Conservation (phyloP, 2,329 filamentous ascomycete species). For the Onygenales sp. region DNA sequence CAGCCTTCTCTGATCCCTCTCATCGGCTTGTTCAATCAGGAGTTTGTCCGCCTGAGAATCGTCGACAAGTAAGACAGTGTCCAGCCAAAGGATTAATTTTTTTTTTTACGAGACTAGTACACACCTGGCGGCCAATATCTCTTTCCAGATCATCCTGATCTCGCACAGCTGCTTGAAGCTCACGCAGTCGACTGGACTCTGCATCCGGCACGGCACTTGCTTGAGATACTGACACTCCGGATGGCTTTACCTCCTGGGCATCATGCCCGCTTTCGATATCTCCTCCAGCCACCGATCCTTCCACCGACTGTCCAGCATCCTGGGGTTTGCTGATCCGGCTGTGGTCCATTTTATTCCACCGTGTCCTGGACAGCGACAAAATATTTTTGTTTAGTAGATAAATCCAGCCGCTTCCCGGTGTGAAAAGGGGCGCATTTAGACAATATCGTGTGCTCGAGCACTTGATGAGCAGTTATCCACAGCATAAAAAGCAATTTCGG, state of each 20-base stretch:
- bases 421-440: too few relatives aligned
- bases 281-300: neutral
- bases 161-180: constrained; percentile 59
- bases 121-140: constrained; percentile 60
- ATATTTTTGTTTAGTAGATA: too few relatives aligned
- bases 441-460: too few relatives aligned
- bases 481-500: neutral
- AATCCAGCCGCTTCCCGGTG: too few relatives aligned
- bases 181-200: constrained; percentile 52
- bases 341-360: neutral
- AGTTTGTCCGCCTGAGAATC: constrained; percentile 45
- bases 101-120: neutral
- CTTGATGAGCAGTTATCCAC: neutral
- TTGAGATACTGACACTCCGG: neutral
- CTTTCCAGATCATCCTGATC: constrained; percentile 86
- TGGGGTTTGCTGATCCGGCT: neutral
- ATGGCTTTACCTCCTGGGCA: neutral
- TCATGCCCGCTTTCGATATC: neutral
- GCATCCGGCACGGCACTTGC: constrained; percentile 23
- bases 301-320: neutral
- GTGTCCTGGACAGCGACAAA: too few relatives aligned
- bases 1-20: constrained; percentile 53
- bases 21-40: constrained; percentile 52
- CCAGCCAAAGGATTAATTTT: neutral
- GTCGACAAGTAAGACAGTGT: neutral